Base-by-base conservation (phyloP, 768 basidiomycete species). In the Postia placenta region DNA sequence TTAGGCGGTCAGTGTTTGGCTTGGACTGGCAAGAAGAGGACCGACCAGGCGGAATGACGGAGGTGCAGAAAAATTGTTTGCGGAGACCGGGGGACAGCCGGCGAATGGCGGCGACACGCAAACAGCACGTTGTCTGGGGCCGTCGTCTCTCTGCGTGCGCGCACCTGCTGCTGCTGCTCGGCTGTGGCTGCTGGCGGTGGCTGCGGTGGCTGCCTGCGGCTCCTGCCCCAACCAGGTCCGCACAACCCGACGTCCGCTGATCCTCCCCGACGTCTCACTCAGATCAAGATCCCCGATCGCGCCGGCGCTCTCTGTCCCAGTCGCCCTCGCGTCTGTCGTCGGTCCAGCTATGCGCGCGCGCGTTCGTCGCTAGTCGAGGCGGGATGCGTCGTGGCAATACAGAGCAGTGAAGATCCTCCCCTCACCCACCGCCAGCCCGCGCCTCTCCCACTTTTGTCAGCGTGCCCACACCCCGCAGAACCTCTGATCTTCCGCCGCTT, bases 21-120 rank as follows among this genome's bases (percentile, higher is more conserved):
- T 24, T 51, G 47, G 47, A 49, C 23, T 42, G 45, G 47, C 45
- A 20, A 49, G 30, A 25, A 37, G 49, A 19, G 19, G 26, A 14
- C 37, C 11, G 39, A 49, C 48, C 48, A 37, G 45, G 45, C 30
- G 35, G 45, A 26, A 42, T 50, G 49, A 36, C 46, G 43, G 26
- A 23, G 40, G 15, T 25, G 15, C 26, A 1, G 27, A 37, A 24
- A 57, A 54, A 51, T n/a, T n/a, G n/a, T 52, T 54, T 47, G 39
- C 52, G 52, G 46, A 47, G 45, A n/a, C 47, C 50, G 54, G 48
- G 47, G 41, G 30, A 28, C 33, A 35, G 30, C 25, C 45, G 15
- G 26, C 23, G 48, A 24, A 35, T 23, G 35, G 45, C 30, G 33
- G 45, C n/a, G 45, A 30, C 33, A 35, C 44, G 44, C 44, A 28